Evolutionary conservation across 192 early-diverging fungal genomes (phyloP), one percentile per base, ranked within the genome.

Genomic region (Spizellomyces sp.): DNA sequence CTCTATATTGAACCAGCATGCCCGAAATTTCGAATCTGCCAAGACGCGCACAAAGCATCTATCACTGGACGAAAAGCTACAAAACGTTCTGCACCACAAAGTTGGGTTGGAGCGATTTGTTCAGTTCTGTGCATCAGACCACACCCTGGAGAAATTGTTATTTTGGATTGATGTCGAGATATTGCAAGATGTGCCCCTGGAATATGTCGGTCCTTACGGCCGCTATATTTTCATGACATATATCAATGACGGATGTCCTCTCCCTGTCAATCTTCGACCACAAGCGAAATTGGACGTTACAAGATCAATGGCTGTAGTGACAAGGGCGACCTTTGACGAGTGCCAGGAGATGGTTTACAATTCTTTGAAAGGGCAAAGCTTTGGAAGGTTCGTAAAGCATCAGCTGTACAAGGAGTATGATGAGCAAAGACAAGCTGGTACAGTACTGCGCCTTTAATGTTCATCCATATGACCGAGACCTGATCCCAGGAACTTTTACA

Each of bases 161-260:
- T 54, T 54, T 54, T 54, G 50, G 50, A 54, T 54, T 54, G 50
- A 54, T 54, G 50, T 54, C 1, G 50, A 54, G 17, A 19, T 54
- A 12, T 19, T 54, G 50, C 50, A 54, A 54, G 50, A 54, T 54
- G 50, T 54, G 17, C 17, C 50, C 4, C 12, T 12, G 17, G 50
- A 54, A 19, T 54, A 54, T 54, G 50, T 54, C 4, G 50, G 50
- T 12, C 50, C 50, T 12, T 54, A n/a, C 50, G 12, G 14, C 50
- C 50, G 17, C 4, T 54, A 54, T 19, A 54, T 54, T n/a, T 54
- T n/a, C 17, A 19, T 19, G 17, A 54, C 50, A 19, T 54, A 54
- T 54, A 54, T 54, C 2, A n/a, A 19, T 4, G 50, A 54, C 14
- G 50, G 50, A 54, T 54, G 50, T 19, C 50, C 50, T 19, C 12